Evolutionary conservation across 2,329 filamentous ascomycete genomes (phyloP).

Genomic region (Diplodia scrobiculata): DNA sequence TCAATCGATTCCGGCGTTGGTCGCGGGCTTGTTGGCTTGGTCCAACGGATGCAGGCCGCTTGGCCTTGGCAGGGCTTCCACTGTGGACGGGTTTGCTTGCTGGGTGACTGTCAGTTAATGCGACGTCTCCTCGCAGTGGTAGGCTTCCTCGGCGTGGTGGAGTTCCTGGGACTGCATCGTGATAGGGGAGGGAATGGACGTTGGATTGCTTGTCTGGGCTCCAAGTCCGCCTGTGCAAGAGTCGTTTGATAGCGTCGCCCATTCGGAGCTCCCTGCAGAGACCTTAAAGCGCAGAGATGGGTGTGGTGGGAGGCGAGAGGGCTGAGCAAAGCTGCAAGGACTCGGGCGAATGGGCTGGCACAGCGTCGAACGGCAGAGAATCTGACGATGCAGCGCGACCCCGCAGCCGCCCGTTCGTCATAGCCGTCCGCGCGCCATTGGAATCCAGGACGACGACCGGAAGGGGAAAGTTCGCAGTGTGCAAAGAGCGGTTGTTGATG

Average conservation of each 20-base stretch:
- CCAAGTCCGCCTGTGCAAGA: conserved; percentile 13
- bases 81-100: neutral
- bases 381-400: neutral
- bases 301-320: neutral
- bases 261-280: conserved; percentile 1
- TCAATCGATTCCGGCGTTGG: neutral
- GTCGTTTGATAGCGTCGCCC: conserved; percentile 16
- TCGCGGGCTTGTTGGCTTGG: neutral
- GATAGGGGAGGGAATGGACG: conserved; percentile 1
- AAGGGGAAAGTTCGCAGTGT: neutral
- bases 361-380: neutral
- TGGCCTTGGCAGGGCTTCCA: neutral
- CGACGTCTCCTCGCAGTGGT: neutral
- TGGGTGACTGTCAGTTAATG: neutral
- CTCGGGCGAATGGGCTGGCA: neutral
- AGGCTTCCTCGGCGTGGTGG: conserved; percentile 1
- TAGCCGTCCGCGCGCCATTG: neutral
- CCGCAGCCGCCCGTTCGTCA: conserved; percentile 12
- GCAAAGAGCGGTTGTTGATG: conserved; percentile 4
- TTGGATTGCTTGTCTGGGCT: conserved; percentile 19
- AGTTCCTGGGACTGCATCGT: neutral
- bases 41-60: neutral
- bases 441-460: neutral
- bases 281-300: neutral
- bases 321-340: conserved; percentile 2